Evolutionary conservation across 805 yeast species (phyloP).

Genomic region (Nakazawaea pomicola): DNA sequence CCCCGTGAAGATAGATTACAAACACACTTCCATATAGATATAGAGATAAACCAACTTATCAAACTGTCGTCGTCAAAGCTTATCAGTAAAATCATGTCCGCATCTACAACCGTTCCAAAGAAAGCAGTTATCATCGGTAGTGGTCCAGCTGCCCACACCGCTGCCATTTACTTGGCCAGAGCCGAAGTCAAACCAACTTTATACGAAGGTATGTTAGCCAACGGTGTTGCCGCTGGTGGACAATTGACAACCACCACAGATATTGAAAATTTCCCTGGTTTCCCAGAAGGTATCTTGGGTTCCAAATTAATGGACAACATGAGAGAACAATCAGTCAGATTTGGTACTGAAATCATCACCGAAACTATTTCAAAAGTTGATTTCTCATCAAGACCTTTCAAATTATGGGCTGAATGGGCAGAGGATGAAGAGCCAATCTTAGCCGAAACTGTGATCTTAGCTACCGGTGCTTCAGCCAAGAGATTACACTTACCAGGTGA

Average conservation of each 20-base stretch:
- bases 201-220: constrained; percentile 95
- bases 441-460: constrained; percentile 86
- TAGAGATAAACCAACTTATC: neutral
- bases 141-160: constrained; percentile 99
- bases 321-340: constrained; percentile 81
- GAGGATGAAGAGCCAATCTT: constrained; percentile 91
- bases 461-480: constrained; percentile 98
- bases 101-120: constrained; percentile 67
- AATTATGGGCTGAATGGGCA: constrained; percentile 93
- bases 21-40: neutral
- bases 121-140: constrained; percentile 89
- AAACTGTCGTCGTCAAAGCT: constrained; percentile 2
- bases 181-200: constrained; percentile 93
- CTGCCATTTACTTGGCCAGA: constrained; percentile 94
- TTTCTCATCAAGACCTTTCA: constrained; percentile 83
- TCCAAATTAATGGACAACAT: constrained; percentile 86
- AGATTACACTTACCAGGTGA: constrained; percentile 94
- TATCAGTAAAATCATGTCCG: constrained; percentile 9
- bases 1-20: too few relatives aligned
- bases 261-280: constrained; percentile 98
- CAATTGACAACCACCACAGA: constrained; percentile 98
- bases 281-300: constrained; percentile 91
- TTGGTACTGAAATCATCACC: constrained; percentile 92
- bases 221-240: constrained; percentile 98
- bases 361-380: constrained; percentile 95